Conservation (phyloP, 2,329 filamentous ascomycete species). For the Neonectria coccinea region DNA sequence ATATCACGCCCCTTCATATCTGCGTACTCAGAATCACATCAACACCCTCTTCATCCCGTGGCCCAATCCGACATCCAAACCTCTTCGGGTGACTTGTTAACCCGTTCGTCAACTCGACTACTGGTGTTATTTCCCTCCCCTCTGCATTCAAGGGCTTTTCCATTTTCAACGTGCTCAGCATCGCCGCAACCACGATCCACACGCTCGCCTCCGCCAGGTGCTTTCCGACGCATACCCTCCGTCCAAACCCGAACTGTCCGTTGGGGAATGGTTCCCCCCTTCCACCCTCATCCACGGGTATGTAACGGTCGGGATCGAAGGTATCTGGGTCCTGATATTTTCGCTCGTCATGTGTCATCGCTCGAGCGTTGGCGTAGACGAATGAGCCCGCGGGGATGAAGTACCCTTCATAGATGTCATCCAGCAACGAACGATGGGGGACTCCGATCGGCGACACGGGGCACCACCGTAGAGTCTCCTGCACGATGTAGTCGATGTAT, state of each 20-base stretch:
- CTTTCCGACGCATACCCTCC: constrained; percentile 62
- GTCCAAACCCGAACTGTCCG: constrained; percentile 65
- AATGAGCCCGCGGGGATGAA: constrained; percentile 66
- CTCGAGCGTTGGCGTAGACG: constrained; percentile 57
- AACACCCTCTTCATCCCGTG: constrained; percentile 38
- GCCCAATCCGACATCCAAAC: constrained; percentile 42
- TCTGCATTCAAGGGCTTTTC: constrained; percentile 48
- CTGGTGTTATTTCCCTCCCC: constrained; percentile 50
- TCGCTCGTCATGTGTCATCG: constrained; percentile 57
- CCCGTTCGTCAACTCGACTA: constrained; percentile 43
- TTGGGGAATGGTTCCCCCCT: constrained; percentile 59
- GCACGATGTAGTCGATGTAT: constrained; percentile 60
- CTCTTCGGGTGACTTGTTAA: constrained; percentile 44
- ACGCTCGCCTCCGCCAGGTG: constrained; percentile 61
- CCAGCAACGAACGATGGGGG: constrained; percentile 64
- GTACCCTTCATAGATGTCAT: constrained; percentile 68
- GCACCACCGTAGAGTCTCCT: constrained; percentile 59
- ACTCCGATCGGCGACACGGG: constrained; percentile 63
- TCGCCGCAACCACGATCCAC: constrained; percentile 55
- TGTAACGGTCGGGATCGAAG: constrained; percentile 61
- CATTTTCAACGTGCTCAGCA: constrained; percentile 55
- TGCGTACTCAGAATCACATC: constrained; percentile 21
- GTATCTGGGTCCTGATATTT: constrained; percentile 56
- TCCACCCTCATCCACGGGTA: constrained; percentile 50
- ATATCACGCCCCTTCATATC: constrained; percentile 1